Percentiles rank a stretch among this genome's conserved stretches.
These are phyloP conservation scores for Symmetrospora coprosmae DNA, from an alignment of 768 basidiomycete species.

Conservation along the genomic window DNA sequence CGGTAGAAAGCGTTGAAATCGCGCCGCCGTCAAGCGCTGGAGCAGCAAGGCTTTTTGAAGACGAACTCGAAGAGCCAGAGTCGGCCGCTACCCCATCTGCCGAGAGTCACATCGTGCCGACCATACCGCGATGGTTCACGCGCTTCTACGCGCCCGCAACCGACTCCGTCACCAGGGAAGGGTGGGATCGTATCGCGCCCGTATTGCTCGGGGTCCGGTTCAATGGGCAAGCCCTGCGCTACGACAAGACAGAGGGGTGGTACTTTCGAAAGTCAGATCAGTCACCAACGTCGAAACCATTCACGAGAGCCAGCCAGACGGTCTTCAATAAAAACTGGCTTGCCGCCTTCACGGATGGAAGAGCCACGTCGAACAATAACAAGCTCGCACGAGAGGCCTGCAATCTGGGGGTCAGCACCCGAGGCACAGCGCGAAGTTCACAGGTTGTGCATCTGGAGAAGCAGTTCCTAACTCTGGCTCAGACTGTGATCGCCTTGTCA, in stretches of 20 bases:
- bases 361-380: background rate
- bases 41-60: background rate
- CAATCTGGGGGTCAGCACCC: background rate
- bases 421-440: background rate
- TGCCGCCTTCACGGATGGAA: background rate
- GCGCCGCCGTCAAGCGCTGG: too few relatives aligned
- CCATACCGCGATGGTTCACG: too few relatives aligned
- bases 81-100: too few relatives aligned
- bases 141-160: too few relatives aligned
- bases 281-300: background rate
- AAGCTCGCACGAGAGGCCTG: background rate
- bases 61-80: background rate
- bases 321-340: background rate
- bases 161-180: background rate
- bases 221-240: constrained; percentile 50
- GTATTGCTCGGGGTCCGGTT: constrained; percentile 53
- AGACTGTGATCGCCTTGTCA: background rate
- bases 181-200: constrained; percentile 44
- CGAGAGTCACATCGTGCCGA: too few relatives aligned
- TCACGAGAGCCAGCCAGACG: background rate
- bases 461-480: constrained; percentile 40
- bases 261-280: constrained; percentile 23
- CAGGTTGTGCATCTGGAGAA: background rate
- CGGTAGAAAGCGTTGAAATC: too few relatives aligned
- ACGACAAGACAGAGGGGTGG: constrained; percentile 52